A percentile compares a stretch with the other conserved stretches of the same genome.
Evolutionary conservation across 768 basidiomycete genomes (phyloP).

Genomic region (Exsudoporus frostii): DNA sequence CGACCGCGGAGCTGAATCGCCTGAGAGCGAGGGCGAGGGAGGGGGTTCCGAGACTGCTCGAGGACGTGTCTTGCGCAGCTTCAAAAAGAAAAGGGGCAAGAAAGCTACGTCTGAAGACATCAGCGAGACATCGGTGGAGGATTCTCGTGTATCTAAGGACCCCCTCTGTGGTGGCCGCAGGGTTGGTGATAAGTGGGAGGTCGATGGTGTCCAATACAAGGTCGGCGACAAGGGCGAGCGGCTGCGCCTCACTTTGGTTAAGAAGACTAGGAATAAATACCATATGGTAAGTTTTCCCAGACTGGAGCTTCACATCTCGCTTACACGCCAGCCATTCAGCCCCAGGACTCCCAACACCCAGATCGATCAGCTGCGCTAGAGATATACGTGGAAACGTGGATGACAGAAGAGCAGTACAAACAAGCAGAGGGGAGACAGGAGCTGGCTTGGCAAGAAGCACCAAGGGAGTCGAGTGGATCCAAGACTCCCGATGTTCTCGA

Average conservation of each 20-base stretch:
- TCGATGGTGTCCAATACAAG: slow-evolving; percentile 66
- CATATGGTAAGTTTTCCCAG: slow-evolving; percentile 57
- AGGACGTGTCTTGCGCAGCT: slow-evolving; percentile 7
- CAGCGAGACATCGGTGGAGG: slow-evolving; percentile 49
- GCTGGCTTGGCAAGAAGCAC: slow-evolving; percentile 68
- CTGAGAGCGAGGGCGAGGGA: slow-evolving; percentile 32
- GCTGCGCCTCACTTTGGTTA: slow-evolving; percentile 67
- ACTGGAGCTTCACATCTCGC: neutral
- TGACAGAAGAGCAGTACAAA: slow-evolving; percentile 70
- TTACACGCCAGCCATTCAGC: slow-evolving; percentile 42
- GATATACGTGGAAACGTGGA: slow-evolving; percentile 76
- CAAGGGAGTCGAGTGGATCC: slow-evolving; percentile 41
- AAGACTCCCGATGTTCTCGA: slow-evolving; percentile 39
- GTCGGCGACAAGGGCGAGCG: slow-evolving; percentile 68
- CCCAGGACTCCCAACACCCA: slow-evolving; percentile 73
- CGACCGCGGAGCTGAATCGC: slow-evolving; percentile 52
- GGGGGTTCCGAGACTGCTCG: slow-evolving; percentile 11
- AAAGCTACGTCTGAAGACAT: slow-evolving; percentile 38
- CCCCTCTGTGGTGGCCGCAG: slow-evolving; percentile 53
- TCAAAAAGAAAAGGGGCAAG: slow-evolving; percentile 57
- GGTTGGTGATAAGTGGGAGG: slow-evolving; percentile 77
- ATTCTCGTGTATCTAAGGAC: slow-evolving; percentile 45
- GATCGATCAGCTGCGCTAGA: slow-evolving; percentile 66
- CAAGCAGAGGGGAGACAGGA: slow-evolving; percentile 58
- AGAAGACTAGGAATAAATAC: slow-evolving; percentile 66